Evolutionary conservation across 306 rosid species (phyloP).

Genomic region (Abrus pulchellus): DNA sequence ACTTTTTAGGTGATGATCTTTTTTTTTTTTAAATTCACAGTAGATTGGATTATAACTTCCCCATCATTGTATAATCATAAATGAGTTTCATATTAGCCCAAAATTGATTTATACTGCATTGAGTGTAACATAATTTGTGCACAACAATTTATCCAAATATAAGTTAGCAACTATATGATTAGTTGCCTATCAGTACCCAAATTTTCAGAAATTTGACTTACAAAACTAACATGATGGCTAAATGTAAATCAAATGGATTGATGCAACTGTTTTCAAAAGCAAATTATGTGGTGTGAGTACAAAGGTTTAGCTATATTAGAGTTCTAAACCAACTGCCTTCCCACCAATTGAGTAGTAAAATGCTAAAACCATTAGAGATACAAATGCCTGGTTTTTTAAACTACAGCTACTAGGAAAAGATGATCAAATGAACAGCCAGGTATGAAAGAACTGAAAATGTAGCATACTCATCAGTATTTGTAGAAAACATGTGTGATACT

Average conservation of each 20-base stretch:
- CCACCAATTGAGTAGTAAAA: slow-evolving; percentile 22
- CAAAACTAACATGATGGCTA: slow-evolving; percentile 9
- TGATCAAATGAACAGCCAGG: slow-evolving; percentile 35
- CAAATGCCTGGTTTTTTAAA: slow-evolving; percentile 21
- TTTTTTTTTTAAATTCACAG: slow-evolving; percentile 5
- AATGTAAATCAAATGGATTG: slow-evolving; percentile 20
- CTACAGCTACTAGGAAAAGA: slow-evolving; percentile 14
- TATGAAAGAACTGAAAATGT: slow-evolving; percentile 46
- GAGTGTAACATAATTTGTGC: slow-evolving; percentile 10
- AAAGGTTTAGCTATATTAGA: slow-evolving; percentile 19
- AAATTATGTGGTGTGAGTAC: neutral
- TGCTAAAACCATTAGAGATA: slow-evolving; percentile 22
- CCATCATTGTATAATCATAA: neutral
- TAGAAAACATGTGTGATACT: slow-evolving; percentile 60
- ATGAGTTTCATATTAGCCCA: slow-evolving; percentile 21
- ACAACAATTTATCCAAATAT: slow-evolving; percentile 23
- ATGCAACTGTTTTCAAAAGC: slow-evolving; percentile 10
- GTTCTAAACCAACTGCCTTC: slow-evolving; percentile 27
- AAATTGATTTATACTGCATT: slow-evolving; percentile 20
- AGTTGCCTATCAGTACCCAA: neutral
- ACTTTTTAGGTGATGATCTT: neutral
- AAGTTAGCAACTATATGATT: slow-evolving; percentile 2
- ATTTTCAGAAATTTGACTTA: slow-evolving; percentile 23
- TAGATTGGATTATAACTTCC: neutral
- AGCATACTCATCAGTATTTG: slow-evolving; percentile 63